Evolutionary conservation across 116 monocot species (phyloP).

Genomic region (Zostera marina): DNA sequence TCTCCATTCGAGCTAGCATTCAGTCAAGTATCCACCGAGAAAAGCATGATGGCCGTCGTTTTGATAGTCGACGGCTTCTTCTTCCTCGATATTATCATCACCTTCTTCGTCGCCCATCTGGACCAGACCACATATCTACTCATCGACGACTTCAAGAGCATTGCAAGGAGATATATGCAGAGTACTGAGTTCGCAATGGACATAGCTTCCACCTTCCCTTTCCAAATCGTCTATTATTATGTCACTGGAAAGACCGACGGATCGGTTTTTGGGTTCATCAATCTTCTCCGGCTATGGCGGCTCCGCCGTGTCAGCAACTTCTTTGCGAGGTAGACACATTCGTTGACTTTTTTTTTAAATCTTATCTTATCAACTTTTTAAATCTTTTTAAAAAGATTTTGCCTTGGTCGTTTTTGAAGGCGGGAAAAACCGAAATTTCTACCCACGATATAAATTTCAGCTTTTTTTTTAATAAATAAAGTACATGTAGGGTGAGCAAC

Average conservation of each 20-base stretch:
- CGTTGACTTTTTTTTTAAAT: no score
- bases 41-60: slow-evolving; percentile 16
- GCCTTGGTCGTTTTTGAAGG: no score
- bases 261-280: slow-evolving; percentile 27
- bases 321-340: slow-evolving; percentile 23
- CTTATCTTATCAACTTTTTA: no score
- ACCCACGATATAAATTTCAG: no score
- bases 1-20: slow-evolving; percentile 62
- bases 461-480: no score
- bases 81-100: slow-evolving; percentile 31
- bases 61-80: slow-evolving; percentile 50
- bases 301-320: slow-evolving; percentile 38
- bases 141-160: slow-evolving; percentile 38
- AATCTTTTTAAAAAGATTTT: no score
- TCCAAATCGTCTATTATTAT: slow-evolving; percentile 20
- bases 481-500: no score
- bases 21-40: slow-evolving; percentile 1
- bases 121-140: slow-evolving; percentile 41
- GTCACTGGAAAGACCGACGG: slow-evolving; percentile 8
- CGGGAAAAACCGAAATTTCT: no score
- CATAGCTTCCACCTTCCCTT: slow-evolving; percentile 45
- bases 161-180: slow-evolving; percentile 30
- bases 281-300: slow-evolving; percentile 57
- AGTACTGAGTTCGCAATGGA: slow-evolving; percentile 41
- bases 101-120: slow-evolving; percentile 64